Conservation (phyloP, 805 yeast species). For the Scheffersomyces ergatensis region DNA sequence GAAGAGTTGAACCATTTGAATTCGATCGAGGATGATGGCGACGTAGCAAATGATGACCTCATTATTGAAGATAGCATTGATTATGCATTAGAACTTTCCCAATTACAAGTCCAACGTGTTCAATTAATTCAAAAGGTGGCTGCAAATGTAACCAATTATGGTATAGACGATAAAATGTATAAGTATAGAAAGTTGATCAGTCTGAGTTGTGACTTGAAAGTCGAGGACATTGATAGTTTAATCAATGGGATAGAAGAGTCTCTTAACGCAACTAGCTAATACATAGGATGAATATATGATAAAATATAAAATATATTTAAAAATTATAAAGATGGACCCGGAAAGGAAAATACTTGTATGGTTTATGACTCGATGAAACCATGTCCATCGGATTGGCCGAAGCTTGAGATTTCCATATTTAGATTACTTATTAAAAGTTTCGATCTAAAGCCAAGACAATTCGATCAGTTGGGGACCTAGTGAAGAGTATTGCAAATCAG, state of each 20-base stretch:
- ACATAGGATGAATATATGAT: too few relatives aligned
- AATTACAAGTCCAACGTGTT: conserved; percentile 52
- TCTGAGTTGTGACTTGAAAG: conserved; percentile 69
- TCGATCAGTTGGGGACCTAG: too few relatives aligned
- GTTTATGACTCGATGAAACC: too few relatives aligned
- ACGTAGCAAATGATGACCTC: conserved; percentile 9
- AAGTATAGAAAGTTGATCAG: conserved; percentile 80
- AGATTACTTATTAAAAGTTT: too few relatives aligned
- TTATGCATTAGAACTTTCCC: conserved; percentile 37
- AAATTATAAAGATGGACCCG: too few relatives aligned
- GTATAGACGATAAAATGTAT: conserved; percentile 54
- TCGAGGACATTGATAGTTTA: conserved; percentile 77
- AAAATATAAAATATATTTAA: too few relatives aligned
- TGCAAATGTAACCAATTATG: conserved; percentile 39
- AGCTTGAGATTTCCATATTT: too few relatives aligned
- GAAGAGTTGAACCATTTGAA: conserved; percentile 28
- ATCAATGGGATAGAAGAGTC: conserved; percentile 70
- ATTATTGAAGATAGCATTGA: conserved; percentile 13
- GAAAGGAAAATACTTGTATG: too few relatives aligned
- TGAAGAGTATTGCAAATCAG: too few relatives aligned
- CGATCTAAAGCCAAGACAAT: too few relatives aligned
- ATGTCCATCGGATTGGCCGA: too few relatives aligned
- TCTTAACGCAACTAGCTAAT: too few relatives aligned
- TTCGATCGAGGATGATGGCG: conserved; percentile 14
- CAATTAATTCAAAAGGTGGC: conserved; percentile 47